Percentiles rank a stretch among this genome's conserved stretches.
phyloP scores from a whole-genome alignment of 768 basidiomycete genomes.

The Cystofilobasidium capitatum region DNA sequence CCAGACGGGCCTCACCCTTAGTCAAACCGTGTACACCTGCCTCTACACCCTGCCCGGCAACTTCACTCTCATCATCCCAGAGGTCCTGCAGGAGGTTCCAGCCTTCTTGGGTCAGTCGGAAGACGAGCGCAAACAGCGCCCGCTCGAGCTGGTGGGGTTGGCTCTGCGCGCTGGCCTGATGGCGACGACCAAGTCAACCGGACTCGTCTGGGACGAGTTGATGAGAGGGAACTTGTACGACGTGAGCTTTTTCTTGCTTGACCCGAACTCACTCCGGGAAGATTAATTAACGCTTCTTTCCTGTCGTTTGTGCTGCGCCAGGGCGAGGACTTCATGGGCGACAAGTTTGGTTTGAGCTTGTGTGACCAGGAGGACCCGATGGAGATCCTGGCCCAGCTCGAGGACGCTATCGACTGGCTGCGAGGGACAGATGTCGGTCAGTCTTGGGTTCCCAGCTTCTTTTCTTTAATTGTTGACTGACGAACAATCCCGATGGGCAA shows the following conservation, averaged over 20 bases:
- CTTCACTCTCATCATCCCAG: slow-evolving; percentile 33
- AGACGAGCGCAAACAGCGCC: slow-evolving; percentile 39
- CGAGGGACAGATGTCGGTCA: background rate
- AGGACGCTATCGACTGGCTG: slow-evolving; percentile 58
- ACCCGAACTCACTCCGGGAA: slow-evolving; percentile 25
- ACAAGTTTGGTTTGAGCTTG: slow-evolving; percentile 72
- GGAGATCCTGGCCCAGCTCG: slow-evolving; percentile 49
- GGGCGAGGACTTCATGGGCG: slow-evolving; percentile 82
- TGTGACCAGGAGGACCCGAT: slow-evolving; percentile 55
- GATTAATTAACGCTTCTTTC: slow-evolving; percentile 26
- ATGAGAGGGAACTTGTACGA: slow-evolving; percentile 65
- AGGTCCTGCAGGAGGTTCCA: background rate
- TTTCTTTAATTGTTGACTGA: background rate
- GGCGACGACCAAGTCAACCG: slow-evolving; percentile 69
- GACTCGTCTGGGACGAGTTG: slow-evolving; percentile 71
- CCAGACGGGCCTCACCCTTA: slow-evolving; percentile 73
- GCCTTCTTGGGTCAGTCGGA: slow-evolving; percentile 38
- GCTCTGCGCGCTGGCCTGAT: slow-evolving; percentile 60
- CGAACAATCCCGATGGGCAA: background rate
- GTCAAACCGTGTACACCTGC: slow-evolving; percentile 74
- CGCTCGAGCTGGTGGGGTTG: slow-evolving; percentile 54
- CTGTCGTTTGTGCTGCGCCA: slow-evolving; percentile 34
- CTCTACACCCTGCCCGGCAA: slow-evolving; percentile 53
- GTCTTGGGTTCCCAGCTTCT: background rate
- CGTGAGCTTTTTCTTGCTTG: slow-evolving; percentile 45